Evolutionary conservation across 148 eudicot species (phyloP).

Genomic region (Mesembryanthemum crystallinum): DNA sequence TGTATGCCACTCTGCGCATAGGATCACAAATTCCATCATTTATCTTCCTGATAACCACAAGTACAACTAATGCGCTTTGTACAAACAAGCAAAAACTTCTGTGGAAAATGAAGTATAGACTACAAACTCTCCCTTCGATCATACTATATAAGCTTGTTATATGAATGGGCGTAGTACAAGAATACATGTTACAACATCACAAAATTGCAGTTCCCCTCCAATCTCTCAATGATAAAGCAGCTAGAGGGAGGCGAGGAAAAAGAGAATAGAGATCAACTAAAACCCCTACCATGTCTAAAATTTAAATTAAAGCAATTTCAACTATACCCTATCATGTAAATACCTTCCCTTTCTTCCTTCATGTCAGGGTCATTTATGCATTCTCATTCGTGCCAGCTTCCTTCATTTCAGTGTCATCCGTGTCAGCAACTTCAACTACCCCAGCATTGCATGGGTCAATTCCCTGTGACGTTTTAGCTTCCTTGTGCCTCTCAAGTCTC

Average conservation of each 20-base stretch:
- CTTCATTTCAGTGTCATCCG: constrained; percentile 26
- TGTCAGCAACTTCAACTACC: constrained; percentile 16
- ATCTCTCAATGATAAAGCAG: neutral
- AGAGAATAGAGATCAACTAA: neutral
- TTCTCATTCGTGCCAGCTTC: constrained; percentile 10
- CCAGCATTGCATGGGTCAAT: constrained; percentile 8
- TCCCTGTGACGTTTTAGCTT: constrained; percentile 18
- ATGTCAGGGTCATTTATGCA: constrained; percentile 6
- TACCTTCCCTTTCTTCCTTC: constrained; percentile 21
- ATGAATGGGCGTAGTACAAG: neutral
- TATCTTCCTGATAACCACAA: too few species aligned
- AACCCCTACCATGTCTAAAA: neutral
- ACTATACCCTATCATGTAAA: constrained; percentile 21
- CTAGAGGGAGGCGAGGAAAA: neutral
- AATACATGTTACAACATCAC: neutral
- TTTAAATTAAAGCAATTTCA: neutral
- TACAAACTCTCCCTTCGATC: neutral
- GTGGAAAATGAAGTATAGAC: neutral
- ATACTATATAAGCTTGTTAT: neutral
- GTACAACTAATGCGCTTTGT: too few species aligned
- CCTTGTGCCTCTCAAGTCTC: constrained; percentile 53
- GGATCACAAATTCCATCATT: too few species aligned
- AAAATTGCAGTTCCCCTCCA: constrained; percentile 12
- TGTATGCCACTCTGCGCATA: neutral
- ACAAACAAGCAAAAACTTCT: neutral